Conservation (phyloP, 257 asterid genomes). For the Salvia splendens region DNA sequence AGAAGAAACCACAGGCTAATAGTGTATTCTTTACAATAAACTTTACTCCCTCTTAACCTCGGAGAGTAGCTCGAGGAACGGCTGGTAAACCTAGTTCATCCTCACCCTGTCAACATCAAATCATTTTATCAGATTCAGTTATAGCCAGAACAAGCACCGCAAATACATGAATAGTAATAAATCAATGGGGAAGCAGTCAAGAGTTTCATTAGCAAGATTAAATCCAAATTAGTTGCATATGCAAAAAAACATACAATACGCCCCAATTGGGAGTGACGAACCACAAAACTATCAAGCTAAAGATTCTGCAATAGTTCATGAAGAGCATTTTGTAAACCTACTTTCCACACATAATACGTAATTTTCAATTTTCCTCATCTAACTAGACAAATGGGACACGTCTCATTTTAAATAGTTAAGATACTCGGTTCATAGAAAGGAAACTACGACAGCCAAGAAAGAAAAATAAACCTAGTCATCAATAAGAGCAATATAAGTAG, state of each 20-base stretch:
- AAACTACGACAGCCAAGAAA: too few relatives aligned
- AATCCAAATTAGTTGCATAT: neutral
- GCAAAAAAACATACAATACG: neutral
- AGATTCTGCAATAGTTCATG: neutral
- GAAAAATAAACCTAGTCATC: too few relatives aligned
- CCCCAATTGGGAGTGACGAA: too few relatives aligned
- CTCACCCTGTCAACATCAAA: slow-evolving; percentile 61
- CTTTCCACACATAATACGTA: neutral
- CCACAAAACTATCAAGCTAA: too few relatives aligned
- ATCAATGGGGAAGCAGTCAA: neutral
- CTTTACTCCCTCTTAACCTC: slow-evolving; percentile 49
- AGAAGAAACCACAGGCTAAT: slow-evolving; percentile 2
- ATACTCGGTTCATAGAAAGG: neutral
- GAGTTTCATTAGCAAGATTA: neutral
- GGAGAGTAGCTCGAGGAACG: slow-evolving; percentile 87
- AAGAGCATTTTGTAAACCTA: neutral
- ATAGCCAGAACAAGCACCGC: neutral
- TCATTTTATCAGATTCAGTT: neutral
- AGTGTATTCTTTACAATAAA: slow-evolving; percentile 27
- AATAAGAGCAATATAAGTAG: too few relatives aligned
- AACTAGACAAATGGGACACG: neutral
- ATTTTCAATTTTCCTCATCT: neutral
- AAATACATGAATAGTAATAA: neutral
- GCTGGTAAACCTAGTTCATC: slow-evolving; percentile 94
- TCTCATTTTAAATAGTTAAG: neutral